Base-by-base conservation (phyloP, 306 rosid species). In the Quercus cerris region DNA sequence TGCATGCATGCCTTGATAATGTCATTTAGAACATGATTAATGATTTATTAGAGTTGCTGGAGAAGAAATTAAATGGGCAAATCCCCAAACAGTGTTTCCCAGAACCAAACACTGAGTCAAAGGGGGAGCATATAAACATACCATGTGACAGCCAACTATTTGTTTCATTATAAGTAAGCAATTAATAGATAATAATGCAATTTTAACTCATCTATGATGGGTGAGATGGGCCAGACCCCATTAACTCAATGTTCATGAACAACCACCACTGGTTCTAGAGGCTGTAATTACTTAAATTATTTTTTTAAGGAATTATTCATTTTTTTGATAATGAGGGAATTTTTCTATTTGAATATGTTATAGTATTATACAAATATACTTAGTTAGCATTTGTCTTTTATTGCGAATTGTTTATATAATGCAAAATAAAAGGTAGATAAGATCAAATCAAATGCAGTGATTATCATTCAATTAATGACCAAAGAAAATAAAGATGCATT, bases 71-170 rank as follows among this genome's bases (percentile, higher is more conserved):
- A 41, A 78, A 67, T 11, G 78, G 78, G 27, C 77, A 77, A 83
- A 76, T 86, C 78, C 75, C 73, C 71, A 79, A 85, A 74, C 59
- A 79, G 63, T 88, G 93, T 84, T 88, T 87, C 95, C 95, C 72
- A 71, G 73, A 83, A 78, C 84, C 87, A 71, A 84, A 89, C 93
- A 85, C 80, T 70, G 8, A 31, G 87, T 83, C 84, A 74, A 83
- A 80, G 77, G 79, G 73, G 84, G 61, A 85, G 90, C 85, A 90
- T 72, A 52, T 83, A 82, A 88, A 89, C 94, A 86, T 59, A 75
- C 83, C 97, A 94, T 90, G 98, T 94, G 97, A 87, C 17, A 85
- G 95, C 88, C 89, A 90, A 78, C 97, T 79, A 80, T 22, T 74
- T 25, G 55, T 78, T 83, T 84, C 68, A 51, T 78, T 73, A 74